Evolutionary conservation across 2,329 filamentous ascomycete genomes (phyloP).

Genomic region (Macrophomina pseudophaseolina): DNA sequence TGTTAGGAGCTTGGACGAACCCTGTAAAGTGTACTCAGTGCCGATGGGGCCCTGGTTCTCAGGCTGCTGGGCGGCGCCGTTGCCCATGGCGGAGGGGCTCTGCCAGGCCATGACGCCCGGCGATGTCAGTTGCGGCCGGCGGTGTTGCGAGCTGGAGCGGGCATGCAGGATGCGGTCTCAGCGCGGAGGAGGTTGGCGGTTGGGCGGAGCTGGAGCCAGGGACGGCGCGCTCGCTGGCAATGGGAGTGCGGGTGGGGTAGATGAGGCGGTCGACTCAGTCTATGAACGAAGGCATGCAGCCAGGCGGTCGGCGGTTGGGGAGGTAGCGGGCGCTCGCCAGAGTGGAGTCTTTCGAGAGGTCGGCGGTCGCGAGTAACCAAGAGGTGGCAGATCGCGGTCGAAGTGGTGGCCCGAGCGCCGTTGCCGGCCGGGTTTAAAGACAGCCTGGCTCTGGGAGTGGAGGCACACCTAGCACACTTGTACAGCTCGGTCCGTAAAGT

Average conservation of each 20-base stretch:
- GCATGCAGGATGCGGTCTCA: conserved; percentile 37
- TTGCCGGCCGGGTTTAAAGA: background rate
- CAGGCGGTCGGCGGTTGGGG: background rate
- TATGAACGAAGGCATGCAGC: conserved; percentile 5
- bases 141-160: conserved; percentile 26
- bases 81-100: conserved; percentile 67
- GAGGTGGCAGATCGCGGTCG: conserved; percentile 11
- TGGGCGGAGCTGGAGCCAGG: conserved; percentile 29
- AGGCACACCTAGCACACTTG: background rate
- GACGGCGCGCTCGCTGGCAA: conserved; percentile 5
- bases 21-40: conserved; percentile 75
- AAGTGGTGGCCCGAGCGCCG: background rate
- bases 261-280: background rate
- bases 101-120: conserved; percentile 68
- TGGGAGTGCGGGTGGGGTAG: background rate
- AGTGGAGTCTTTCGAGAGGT: conserved; percentile 15
- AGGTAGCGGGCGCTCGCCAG: conserved; percentile 3
- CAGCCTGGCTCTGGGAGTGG: background rate
- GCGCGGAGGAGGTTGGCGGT: conserved; percentile 32
- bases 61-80: conserved; percentile 58
- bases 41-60: conserved; percentile 60
- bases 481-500: background rate
- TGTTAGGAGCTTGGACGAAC: conserved; percentile 49
- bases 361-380: conserved; percentile 12
- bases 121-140: conserved; percentile 29